Evolutionary conservation across 441 rosid species (phyloP).

Genomic region (Adansonia madagascariensis): DNA sequence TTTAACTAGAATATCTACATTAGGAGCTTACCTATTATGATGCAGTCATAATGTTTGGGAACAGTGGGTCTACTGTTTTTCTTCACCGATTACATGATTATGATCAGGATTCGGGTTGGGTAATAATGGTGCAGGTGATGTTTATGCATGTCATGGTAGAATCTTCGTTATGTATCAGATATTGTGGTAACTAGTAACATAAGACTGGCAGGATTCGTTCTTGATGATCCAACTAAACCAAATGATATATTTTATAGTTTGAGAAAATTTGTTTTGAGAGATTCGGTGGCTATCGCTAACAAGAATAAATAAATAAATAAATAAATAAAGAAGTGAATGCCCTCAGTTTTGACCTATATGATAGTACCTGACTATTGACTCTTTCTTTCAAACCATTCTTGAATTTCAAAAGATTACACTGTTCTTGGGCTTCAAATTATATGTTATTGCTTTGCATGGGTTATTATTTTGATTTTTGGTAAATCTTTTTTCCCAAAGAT

Average conservation of each 20-base stretch:
- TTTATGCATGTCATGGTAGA: neutral
- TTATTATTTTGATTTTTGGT: slow-evolving; percentile 5
- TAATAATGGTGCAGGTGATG: neutral
- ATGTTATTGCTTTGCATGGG: neutral
- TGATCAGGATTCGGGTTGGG: neutral
- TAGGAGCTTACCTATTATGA: neutral
- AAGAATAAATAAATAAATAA: neutral
- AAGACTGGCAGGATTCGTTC: neutral
- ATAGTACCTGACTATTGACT: neutral
- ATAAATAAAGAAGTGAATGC: neutral
- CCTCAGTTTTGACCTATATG: neutral
- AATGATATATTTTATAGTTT: neutral
- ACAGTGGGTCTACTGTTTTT: neutral
- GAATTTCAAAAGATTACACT: neutral
- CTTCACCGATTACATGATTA: neutral
- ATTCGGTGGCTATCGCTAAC: neutral
- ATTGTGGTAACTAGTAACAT: neutral
- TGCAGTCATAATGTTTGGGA: neutral
- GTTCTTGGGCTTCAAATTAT: neutral
- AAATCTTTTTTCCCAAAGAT: neutral
- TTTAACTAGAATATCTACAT: neutral
- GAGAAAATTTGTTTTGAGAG: neutral
- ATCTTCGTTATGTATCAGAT: neutral
- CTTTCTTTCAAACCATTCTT: neutral
- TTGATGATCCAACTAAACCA: neutral